Evolutionary conservation across 768 basidiomycete genomes (phyloP).

Genomic region (Sporobolomyces roseus): DNA sequence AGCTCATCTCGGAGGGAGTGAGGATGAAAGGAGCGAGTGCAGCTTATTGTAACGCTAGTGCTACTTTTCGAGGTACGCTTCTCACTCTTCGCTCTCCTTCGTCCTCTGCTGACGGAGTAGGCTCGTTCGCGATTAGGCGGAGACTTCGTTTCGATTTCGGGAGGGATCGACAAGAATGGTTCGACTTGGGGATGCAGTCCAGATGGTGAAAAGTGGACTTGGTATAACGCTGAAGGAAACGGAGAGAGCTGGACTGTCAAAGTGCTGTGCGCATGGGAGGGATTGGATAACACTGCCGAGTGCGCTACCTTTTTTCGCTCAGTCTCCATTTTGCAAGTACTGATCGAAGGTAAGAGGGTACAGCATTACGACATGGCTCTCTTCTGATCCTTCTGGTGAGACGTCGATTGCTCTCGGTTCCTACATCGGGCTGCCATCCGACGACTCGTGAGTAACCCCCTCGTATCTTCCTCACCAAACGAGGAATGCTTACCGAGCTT

Average conservation of each 20-base stretch:
- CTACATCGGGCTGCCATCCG: not conserved
- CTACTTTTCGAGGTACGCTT: conserved; percentile 10
- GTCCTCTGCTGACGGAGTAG: too few relatives aligned
- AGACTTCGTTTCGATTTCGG: not conserved
- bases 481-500: not conserved
- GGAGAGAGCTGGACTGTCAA: not conserved
- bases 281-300: not conserved
- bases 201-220: not conserved
- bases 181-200: conserved; percentile 1
- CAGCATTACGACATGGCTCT: conserved; percentile 6
- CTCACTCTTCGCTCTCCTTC: too few relatives aligned
- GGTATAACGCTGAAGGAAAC: conserved; percentile 8
- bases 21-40: not conserved
- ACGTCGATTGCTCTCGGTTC: not conserved
- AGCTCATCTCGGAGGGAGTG: not conserved
- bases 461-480: not conserved
- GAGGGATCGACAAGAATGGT: not conserved
- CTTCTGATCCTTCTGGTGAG: conserved; percentile 1
- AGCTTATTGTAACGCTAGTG: conserved; percentile 8
- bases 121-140: too few relatives aligned
- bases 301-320: not conserved
- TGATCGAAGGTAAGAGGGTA: not conserved
- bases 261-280: conserved; percentile 6
- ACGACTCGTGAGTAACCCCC: not conserved
- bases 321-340: too few relatives aligned